Conservation (phyloP, 2,329 filamentous ascomycete genomes). For the Aspergillus udagawae region DNA sequence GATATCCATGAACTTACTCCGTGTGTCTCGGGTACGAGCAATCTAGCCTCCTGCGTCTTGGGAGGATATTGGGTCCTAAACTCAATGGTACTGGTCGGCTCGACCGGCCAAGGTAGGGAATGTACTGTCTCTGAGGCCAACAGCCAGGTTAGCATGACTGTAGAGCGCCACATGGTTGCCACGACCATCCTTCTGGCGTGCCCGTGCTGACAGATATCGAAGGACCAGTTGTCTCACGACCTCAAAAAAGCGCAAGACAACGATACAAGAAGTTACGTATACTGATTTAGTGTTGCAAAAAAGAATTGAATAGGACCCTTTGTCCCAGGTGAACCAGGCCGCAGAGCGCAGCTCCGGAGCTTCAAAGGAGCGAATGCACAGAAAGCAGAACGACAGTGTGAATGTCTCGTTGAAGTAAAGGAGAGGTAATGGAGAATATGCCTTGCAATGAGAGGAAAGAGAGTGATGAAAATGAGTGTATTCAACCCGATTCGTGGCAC, state of each 20-base stretch:
- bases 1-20: slow-evolving; percentile 26
- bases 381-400: not conserved
- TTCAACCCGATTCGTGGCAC: not conserved
- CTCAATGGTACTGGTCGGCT: slow-evolving; percentile 11
- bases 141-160: slow-evolving; percentile 34
- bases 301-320: not conserved
- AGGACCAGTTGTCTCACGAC: not conserved
- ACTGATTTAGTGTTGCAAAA: not conserved
- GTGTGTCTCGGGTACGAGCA: slow-evolving; percentile 22
- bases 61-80: slow-evolving; percentile 38
- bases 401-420: not conserved
- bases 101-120: slow-evolving; percentile 21
- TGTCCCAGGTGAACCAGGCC: not conserved
- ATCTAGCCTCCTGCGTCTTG: slow-evolving; percentile 19
- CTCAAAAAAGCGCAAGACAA: not conserved
- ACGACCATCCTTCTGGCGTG: slow-evolving; percentile 20
- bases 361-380: not conserved
- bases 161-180: slow-evolving; percentile 19
- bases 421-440: not conserved
- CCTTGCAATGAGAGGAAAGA: not conserved
- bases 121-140: slow-evolving; percentile 25
- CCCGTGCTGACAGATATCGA: not conserved
- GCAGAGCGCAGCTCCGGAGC: not conserved
- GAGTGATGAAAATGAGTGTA: not conserved
- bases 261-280: not conserved